These are phyloP conservation scores for Mucor mucedo DNA, from an alignment of 371 early-diverging fungal genomes.

Conservation along the genomic window DNA sequence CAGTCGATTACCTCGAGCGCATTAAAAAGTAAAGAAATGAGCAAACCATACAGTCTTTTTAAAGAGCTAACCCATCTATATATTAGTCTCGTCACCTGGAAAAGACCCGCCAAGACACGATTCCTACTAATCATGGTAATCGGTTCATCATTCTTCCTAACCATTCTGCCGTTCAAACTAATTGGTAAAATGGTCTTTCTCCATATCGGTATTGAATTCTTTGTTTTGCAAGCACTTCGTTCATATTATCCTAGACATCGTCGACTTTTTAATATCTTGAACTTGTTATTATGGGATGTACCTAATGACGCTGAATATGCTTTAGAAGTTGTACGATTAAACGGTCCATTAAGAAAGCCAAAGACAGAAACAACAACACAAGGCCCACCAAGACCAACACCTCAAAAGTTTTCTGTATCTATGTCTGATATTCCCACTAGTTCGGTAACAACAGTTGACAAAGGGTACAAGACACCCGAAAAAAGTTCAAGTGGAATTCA, in stretches of 20 bases:
- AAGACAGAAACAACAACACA: background rate
- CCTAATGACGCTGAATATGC: slow-evolving; percentile 56
- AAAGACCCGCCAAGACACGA: slow-evolving; percentile 43
- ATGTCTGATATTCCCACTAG: slow-evolving; percentile 12
- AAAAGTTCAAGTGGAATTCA: slow-evolving; percentile 7
- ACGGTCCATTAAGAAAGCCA: background rate
- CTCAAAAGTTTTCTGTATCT: slow-evolving; percentile 8
- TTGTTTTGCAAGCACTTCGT: slow-evolving; percentile 46
- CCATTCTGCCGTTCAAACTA: slow-evolving; percentile 29
- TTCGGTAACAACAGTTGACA: background rate
- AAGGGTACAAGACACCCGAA: background rate
- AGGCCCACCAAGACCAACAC: slow-evolving; percentile 6
- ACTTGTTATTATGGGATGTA: slow-evolving; percentile 51
- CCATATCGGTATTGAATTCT: slow-evolving; percentile 49
- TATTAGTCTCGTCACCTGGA: slow-evolving; percentile 47
- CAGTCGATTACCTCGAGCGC: slow-evolving; percentile 44
- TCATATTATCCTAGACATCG: slow-evolving; percentile 51
- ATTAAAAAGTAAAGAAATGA: slow-evolving; percentile 35
- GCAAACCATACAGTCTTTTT: background rate
- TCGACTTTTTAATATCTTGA: slow-evolving; percentile 48
- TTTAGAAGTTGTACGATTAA: slow-evolving; percentile 43
- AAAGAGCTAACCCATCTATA: background rate
- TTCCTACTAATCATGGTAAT: slow-evolving; percentile 19
- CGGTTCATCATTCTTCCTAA: slow-evolving; percentile 12
- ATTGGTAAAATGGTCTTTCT: slow-evolving; percentile 31